Evolutionary conservation across 2,329 filamentous ascomycete genomes (phyloP), one percentile per base, ranked within the genome.

Genomic region (Alternaria ethzedia): DNA sequence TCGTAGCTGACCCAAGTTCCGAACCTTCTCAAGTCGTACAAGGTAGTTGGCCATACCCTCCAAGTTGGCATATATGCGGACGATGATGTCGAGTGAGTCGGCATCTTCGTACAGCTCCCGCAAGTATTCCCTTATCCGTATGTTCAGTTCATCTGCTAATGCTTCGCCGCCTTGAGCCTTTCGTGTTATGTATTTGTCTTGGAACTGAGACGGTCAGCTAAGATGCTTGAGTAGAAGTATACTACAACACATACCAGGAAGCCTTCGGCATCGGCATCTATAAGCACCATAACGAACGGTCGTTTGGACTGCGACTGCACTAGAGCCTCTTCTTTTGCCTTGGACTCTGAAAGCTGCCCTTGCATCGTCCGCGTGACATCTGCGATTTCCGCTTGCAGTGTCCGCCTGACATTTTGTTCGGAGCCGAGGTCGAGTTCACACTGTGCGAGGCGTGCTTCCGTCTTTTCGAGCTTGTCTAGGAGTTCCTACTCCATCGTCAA

Each of bases 221-320:
- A 8, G 13, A 28, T 20, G 23, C 17, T 15, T 17, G 51, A n/a
- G 7, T n/a, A 9, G 15, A n/a, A n/a, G 32, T 46, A 20, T 30
- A n/a, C 13, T 21, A 15, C 12, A 13, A 25, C 5, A 65, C 70
- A 4, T 69, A 79, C 78, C 46, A 78, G 57, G 56, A 79, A 80
- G 8, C 77, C 78, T 17, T 80, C 78, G 5, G 76, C 75, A 65
- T 79, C 77, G 21, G 77, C 76, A 43, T 80, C 78, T n/a, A 80
- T 73, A 9, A 80, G 75, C 2, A 79, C 75, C 7, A 80, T 62
- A 11, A 71, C 77, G 30, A 79, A 80, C 21, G 78, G 78, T 43
- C 78, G 70, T 59, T 71, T 70, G 57, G 76, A 68, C 74, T 79
- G 77, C 54, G 70, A 73, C 57, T 74, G 72, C 55, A 70, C 70